A percentile compares a stretch with the other conserved stretches of the same genome.
phyloP scores from a whole-genome alignment of 169 alveolate genomes.

The Eimeria zaria region DNA sequence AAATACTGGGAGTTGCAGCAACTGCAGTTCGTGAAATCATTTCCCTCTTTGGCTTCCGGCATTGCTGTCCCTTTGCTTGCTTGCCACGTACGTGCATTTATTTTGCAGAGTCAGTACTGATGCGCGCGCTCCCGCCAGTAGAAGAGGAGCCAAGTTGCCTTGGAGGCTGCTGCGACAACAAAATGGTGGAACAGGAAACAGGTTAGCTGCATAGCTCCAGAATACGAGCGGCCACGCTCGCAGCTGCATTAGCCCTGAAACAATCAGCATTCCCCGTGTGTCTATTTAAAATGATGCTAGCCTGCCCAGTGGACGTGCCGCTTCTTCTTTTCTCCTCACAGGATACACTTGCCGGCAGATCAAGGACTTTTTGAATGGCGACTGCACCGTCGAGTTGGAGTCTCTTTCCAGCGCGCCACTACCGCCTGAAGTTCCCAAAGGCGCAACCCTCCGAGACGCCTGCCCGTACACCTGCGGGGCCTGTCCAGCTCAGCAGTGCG shows the following conservation, averaged over 20 bases:
- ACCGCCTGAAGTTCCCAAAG: slow-evolving; percentile 81
- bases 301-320: background rate
- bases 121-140: slow-evolving; percentile 70
- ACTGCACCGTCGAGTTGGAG: slow-evolving; percentile 71
- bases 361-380: slow-evolving; percentile 70
- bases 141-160: slow-evolving; percentile 63
- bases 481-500: slow-evolving; percentile 82
- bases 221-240: background rate
- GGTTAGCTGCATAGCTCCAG: slow-evolving; percentile 19
- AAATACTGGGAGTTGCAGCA: background rate
- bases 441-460: slow-evolving; percentile 76
- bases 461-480: slow-evolving; percentile 86
- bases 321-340: background rate
- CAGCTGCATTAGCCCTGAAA: no score
- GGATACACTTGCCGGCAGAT: slow-evolving; percentile 83
- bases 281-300: background rate
- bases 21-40: background rate
- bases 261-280: background rate
- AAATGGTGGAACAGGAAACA: slow-evolving; percentile 81
- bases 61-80: background rate
- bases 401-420: slow-evolving; percentile 76
- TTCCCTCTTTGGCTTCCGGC: background rate
- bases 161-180: slow-evolving; percentile 84
- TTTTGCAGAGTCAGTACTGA: slow-evolving; percentile 59
- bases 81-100: background rate